These are phyloP conservation scores for Microbotryum lychnidis-dioicae DNA, from an alignment of 1,284 basidiomycete species.

Conservation along the genomic window DNA sequence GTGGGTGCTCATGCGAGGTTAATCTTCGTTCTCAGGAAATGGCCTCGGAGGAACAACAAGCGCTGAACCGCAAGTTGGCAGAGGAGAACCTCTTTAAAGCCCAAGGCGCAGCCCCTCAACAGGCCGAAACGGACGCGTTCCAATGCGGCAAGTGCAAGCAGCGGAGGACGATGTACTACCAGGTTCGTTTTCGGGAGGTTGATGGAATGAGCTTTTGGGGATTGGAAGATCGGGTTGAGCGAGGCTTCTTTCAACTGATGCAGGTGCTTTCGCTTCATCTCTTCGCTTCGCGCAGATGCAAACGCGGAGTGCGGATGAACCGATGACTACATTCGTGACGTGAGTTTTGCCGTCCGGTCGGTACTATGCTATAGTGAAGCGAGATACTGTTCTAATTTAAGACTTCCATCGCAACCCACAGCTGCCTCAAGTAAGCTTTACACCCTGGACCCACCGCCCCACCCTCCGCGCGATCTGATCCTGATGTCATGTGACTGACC, in stretches of 20 bases:
- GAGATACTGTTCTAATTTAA: background rate
- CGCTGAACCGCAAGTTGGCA: conserved; percentile 69
- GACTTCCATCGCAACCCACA: conserved; percentile 50
- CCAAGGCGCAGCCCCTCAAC: conserved; percentile 69
- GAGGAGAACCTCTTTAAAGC: conserved; percentile 87
- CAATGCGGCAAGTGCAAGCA: conserved; percentile 80
- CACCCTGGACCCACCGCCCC: background rate
- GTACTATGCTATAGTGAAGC: background rate
- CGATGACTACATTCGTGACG: conserved; percentile 69
- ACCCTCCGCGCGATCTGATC: conserved; percentile 5
- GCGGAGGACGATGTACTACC: conserved; percentile 84
- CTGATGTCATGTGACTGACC: background rate
- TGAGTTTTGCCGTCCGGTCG: conserved; percentile 39
- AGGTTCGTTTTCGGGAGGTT: conserved; percentile 39
- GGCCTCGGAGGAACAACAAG: conserved; percentile 85
- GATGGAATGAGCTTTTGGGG: background rate
- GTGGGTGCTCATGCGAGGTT: background rate
- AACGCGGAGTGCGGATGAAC: conserved; percentile 88
- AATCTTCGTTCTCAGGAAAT: conserved; percentile 60
- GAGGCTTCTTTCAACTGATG: background rate
- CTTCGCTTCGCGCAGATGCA: conserved; percentile 50
- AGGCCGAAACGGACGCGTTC: conserved; percentile 95
- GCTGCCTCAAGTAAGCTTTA: conserved; percentile 50
- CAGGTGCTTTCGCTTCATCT: background rate
- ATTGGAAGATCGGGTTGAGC: background rate